Evolutionary conservation across 78 protist species (phyloP), one percentile per base, ranked within the genome.

Genomic region (Bodo saltans): DNA sequence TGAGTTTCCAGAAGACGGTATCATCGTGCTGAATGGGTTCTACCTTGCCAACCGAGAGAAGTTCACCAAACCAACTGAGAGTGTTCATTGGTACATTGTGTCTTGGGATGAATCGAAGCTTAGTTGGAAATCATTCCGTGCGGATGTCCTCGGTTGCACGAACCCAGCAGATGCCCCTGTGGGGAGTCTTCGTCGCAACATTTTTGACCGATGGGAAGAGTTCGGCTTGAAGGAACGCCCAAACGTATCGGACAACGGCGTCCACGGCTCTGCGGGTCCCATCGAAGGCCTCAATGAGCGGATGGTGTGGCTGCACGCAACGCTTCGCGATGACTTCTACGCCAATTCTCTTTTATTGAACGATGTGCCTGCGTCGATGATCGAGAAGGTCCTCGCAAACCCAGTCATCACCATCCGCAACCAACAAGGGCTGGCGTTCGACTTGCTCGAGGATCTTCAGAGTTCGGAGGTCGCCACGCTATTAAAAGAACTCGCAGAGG

Each of bases 1-100:
- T 8, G 1, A 30, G 76, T 21, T 85, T 26, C 74, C 23, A 53
- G 39, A 26, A 34, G 8, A 4, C 29, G 73, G 30, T 11, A 72
- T 72, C 53, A 71, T 11, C 47, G 78, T 71, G 38, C 39, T 79
- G 68, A 86, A 86, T 81, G 89, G 89, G 28, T 86, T 86, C 75
- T 86, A 75, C 83, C 30, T 32, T 33, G 12, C 39, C 37, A 86
- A 76, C 84, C 80, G 85, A 1, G 72, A 30, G 32, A 34, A 70
- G 79, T 85, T 68, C 84, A 78, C 84, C 38, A 11, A 11, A 26
- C 78, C 78, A 2, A 39, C 38, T 29, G 3, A 29, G 32, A 28
- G 32, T 26, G 60, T 85, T 30, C 42, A 68, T 38, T 85, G 27
- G 71, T 73, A 32, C 41, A 47, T 32, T 25, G 88, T 85, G 27